phyloP scores from a whole-genome alignment of 1,284 basidiomycete genomes.

The Termitomyces sp. region DNA sequence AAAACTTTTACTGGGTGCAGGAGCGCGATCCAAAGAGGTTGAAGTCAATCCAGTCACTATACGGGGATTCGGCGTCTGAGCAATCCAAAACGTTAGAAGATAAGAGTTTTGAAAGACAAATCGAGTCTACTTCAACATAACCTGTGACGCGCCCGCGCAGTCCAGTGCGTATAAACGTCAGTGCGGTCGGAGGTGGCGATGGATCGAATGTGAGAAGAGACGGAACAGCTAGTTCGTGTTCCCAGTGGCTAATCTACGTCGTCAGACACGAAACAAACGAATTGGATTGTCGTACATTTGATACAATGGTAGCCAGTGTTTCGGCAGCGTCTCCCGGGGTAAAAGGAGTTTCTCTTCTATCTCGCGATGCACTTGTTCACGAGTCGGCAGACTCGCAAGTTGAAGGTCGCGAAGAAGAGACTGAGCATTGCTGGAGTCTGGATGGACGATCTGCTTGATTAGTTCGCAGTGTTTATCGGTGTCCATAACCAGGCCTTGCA shows the following conservation, averaged over 20 bases:
- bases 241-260: constrained; percentile 58
- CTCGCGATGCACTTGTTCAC: constrained; percentile 53
- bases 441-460: constrained; percentile 45
- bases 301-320: constrained; percentile 69
- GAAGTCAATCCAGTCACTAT: constrained; percentile 64
- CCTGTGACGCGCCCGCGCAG: constrained; percentile 77
- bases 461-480: constrained; percentile 28
- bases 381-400: constrained; percentile 51
- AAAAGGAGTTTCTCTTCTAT: constrained; percentile 69
- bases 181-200: constrained; percentile 71
- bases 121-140: constrained; percentile 61
- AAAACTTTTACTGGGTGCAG: constrained; percentile 74
- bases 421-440: constrained; percentile 36
- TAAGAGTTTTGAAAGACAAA: neutral
- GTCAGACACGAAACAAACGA: constrained; percentile 18
- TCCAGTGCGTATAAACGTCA: constrained; percentile 75
- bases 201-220: constrained; percentile 61
- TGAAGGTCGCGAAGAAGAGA: constrained; percentile 48
- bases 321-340: constrained; percentile 56
- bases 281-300: constrained; percentile 55
- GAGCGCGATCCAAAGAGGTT: constrained; percentile 80
- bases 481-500: constrained; percentile 24
- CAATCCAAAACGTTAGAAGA: neutral
- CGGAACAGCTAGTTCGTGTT: constrained; percentile 53
- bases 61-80: constrained; percentile 48